phyloP scores from a whole-genome alignment of 768 basidiomycete species.

The Phaffia tasmanica region DNA sequence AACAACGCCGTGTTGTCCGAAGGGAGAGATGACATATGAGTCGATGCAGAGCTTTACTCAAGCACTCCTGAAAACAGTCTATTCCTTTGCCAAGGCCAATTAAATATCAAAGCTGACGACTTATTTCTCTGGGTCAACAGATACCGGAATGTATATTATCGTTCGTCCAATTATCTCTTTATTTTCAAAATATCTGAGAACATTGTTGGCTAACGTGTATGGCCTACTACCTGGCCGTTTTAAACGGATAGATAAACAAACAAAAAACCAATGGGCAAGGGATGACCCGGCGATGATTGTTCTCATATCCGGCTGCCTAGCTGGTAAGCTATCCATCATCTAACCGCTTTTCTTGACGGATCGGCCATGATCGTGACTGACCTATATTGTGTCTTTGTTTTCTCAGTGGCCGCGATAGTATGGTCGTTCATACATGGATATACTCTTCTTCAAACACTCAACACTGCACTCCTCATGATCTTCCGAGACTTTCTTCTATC shows the following conservation, averaged over 20 bases:
- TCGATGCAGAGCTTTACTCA: no score
- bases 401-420: constrained; percentile 60
- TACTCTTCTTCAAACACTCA: constrained; percentile 47
- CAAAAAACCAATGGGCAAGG: constrained; percentile 95
- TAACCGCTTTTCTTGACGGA: background rate
- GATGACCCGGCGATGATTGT: constrained; percentile 94
- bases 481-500: constrained; percentile 74
- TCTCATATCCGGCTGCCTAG: constrained; percentile 66
- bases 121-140: constrained; percentile 39
- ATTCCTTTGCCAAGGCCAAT: no score
- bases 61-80: background rate
- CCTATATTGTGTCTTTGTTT: background rate
- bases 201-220: constrained; percentile 3
- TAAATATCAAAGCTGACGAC: background rate
- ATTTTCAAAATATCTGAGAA: background rate
- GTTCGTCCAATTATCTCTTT: constrained; percentile 43
- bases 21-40: no score
- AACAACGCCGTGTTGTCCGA: no score
- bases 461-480: constrained; percentile 69
- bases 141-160: constrained; percentile 94
- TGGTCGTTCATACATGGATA: constrained; percentile 80
- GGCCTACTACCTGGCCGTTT: background rate
- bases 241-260: constrained; percentile 48
- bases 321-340: constrained; percentile 43
- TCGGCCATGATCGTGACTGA: background rate